Conservation (phyloP, 1,284 basidiomycete genomes). For the Cutaneotrichosporon cavernicola region DNA sequence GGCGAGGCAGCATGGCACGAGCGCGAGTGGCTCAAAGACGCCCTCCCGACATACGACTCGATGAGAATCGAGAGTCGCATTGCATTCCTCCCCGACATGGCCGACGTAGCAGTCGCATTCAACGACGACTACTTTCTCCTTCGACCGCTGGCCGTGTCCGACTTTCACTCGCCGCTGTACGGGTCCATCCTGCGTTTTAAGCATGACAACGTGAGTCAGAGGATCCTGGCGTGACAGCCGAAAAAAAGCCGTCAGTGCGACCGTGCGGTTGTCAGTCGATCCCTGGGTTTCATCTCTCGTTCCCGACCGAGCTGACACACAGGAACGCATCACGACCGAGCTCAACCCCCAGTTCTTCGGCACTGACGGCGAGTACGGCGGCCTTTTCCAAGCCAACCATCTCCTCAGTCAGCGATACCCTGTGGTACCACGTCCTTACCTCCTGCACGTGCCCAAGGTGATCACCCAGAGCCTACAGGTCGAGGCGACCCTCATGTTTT, state of each 20-base stretch:
- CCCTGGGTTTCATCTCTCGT: no score
- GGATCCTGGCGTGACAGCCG: no score
- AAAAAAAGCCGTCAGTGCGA: no score
- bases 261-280: no score
- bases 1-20: conserved; percentile 31
- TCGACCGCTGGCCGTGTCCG: conserved; percentile 25
- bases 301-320: no score
- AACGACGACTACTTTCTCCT: conserved; percentile 49
- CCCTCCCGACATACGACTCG: conserved; percentile 49
- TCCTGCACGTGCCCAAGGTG: conserved; percentile 49
- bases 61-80: conserved; percentile 50
- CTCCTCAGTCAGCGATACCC: conserved; percentile 47
- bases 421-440: conserved; percentile 43
- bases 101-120: conserved; percentile 40
- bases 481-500: conserved; percentile 50
- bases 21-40: conserved; percentile 36
- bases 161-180: conserved; percentile 48
- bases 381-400: conserved; percentile 49
- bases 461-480: conserved; percentile 47
- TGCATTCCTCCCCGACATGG: conserved; percentile 46
- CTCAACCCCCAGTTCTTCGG: conserved; percentile 38
- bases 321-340: conserved; percentile 26
- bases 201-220: conserved; percentile 24
- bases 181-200: conserved; percentile 20
- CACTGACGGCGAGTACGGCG: conserved; percentile 45